Evolutionary conservation across 2,329 filamentous ascomycete genomes (phyloP).

Genomic region (Lecanicillium sp.): DNA sequence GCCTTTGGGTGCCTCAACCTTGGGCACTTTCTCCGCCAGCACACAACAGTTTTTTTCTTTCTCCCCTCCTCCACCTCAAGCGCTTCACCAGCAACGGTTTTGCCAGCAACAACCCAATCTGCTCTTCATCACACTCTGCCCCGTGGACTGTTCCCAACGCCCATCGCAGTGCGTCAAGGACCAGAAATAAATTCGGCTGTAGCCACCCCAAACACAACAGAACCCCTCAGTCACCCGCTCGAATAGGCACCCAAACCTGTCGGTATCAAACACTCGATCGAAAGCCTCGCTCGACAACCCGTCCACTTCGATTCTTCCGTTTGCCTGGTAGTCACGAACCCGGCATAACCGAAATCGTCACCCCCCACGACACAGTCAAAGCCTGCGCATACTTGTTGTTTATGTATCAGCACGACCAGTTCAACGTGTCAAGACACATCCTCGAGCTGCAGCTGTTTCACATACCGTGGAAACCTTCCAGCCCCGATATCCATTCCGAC

Average conservation of each 20-base stretch:
- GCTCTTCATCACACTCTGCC: background rate
- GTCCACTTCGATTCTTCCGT: background rate
- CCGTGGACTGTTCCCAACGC: slow-evolving; percentile 7
- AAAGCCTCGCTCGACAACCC: no score
- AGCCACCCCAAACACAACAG: no score
- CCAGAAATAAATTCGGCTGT: no score
- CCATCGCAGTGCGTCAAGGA: slow-evolving; percentile 7
- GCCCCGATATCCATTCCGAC: slow-evolving; percentile 82
- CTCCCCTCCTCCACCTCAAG: slow-evolving; percentile 4
- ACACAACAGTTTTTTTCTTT: slow-evolving; percentile 2
- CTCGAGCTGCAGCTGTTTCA: slow-evolving; percentile 96
- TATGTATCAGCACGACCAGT: slow-evolving; percentile 97
- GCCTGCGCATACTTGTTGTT: slow-evolving; percentile 53
- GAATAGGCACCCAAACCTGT: no score
- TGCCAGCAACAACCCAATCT: slow-evolving; percentile 3
- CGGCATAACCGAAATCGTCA: background rate
- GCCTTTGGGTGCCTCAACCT: no score
- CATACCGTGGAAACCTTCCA: slow-evolving; percentile 91
- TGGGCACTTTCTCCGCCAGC: no score
- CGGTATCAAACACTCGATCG: no score
- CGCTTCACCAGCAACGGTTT: slow-evolving; percentile 6
- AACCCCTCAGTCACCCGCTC: no score
- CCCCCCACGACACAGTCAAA: slow-evolving; percentile 20
- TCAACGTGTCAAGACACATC: slow-evolving; percentile 91
- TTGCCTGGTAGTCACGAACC: background rate